Evolutionary conservation across 305 asterid genomes (phyloP).

Genomic region (Fraxinus sp.): DNA sequence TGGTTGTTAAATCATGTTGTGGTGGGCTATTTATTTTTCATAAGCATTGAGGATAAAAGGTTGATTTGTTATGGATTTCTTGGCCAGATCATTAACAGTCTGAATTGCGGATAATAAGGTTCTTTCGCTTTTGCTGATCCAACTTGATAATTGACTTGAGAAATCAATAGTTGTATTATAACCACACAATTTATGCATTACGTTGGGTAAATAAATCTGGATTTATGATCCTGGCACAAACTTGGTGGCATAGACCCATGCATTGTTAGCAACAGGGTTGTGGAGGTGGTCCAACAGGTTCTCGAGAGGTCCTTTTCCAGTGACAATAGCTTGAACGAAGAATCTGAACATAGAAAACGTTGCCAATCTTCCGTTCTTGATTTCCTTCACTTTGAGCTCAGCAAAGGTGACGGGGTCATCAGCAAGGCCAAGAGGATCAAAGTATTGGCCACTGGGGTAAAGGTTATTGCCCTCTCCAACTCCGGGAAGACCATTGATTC

Average conservation of each 20-base stretch:
- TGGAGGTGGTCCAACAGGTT: slow-evolving; percentile 77
- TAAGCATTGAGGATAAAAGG: background rate
- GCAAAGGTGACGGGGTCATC: slow-evolving; percentile 72
- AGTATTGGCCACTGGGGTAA: slow-evolving; percentile 84
- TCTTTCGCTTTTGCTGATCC: background rate
- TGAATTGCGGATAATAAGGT: background rate
- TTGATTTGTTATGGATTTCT: background rate
- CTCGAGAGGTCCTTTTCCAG: slow-evolving; percentile 67
- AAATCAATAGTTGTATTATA: background rate
- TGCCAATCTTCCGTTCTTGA: slow-evolving; percentile 75
- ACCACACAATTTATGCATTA: background rate
- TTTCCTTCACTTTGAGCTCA: slow-evolving; percentile 75
- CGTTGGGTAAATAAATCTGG: background rate
- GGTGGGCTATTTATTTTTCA: background rate
- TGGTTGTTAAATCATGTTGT: background rate
- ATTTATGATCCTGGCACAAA: slow-evolving; percentile 69
- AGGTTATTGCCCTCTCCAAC: slow-evolving; percentile 80
- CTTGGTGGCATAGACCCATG: slow-evolving; percentile 84
- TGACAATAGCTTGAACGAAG: slow-evolving; percentile 65
- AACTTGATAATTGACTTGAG: slow-evolving; percentile 8
- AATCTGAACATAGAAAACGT: slow-evolving; percentile 75
- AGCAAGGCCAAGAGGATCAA: slow-evolving; percentile 74
- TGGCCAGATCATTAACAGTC: background rate
- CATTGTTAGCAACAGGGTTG: slow-evolving; percentile 80
- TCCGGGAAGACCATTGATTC: slow-evolving; percentile 69